Percentiles rank a stretch among this genome's conserved stretches.
Evolutionary conservation across 2,329 filamentous ascomycete species (phyloP).

Genomic region (Mycosphaerella sp.): DNA sequence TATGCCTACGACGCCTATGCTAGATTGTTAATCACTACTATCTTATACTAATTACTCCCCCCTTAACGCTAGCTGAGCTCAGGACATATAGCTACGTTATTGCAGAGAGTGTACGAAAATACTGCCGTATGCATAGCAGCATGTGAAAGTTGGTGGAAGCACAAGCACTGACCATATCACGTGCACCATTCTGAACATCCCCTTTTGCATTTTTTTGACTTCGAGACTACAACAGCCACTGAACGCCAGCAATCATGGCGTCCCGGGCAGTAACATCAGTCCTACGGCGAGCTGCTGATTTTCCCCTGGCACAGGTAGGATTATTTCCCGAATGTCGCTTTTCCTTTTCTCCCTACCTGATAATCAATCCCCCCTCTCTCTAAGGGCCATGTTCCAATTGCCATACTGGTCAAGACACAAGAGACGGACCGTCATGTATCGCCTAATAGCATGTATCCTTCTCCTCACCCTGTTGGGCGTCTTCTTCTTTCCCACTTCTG

Average conservation of each 20-base stretch:
- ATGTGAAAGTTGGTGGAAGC: constrained; percentile 10
- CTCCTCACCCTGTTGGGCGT: not conserved
- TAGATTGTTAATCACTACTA: too few species aligned
- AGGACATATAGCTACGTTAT: too few species aligned
- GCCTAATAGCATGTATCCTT: not conserved
- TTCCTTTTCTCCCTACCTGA: not conserved
- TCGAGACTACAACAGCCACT: not conserved
- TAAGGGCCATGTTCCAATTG: not conserved
- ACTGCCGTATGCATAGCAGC: too few species aligned
- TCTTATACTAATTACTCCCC: too few species aligned
- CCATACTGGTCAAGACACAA: not conserved
- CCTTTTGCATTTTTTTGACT: not conserved
- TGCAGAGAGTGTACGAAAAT: too few species aligned
- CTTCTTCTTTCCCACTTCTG: not conserved
- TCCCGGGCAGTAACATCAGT: not conserved
- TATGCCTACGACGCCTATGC: too few species aligned
- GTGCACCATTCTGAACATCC: not conserved
- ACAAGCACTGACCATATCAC: not conserved
- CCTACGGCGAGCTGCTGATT: not conserved
- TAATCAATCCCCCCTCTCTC: not conserved
- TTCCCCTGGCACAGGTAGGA: not conserved
- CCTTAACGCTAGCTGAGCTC: too few species aligned
- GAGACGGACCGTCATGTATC: not conserved
- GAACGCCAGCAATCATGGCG: not conserved
- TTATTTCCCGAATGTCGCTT: not conserved